Evolutionary conservation across 176 grass and related monocot genomes (phyloP), one percentile per base, ranked within the genome.

Genomic region (Ampelocalamus luodianensis): DNA sequence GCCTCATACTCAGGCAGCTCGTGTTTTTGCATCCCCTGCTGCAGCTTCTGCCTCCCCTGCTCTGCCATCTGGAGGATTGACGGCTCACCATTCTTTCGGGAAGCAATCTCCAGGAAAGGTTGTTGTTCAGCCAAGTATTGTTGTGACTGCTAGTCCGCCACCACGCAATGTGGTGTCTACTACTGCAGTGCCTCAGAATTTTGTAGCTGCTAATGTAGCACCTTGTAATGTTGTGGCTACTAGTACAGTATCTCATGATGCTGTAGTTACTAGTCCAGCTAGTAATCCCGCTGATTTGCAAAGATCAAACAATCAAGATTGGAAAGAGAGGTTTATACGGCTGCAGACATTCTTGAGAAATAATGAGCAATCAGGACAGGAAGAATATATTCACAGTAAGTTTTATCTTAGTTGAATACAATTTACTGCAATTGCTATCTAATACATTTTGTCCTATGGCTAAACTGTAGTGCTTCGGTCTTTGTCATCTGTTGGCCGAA

Each of bases 301-400:
- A 81, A 88, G 22, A 72, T 77, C 87, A 32, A 86, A 77, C 48
- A 91, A 68, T 90, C 82, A 88, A 85, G 77, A 95, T 83, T 84
- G 91, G 78, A 91, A 85, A 82, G 86, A 94, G 36, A 92, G 93
- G 58, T 99, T 92, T 89, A 72, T 86, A 84, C 80, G 60, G 58
- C 71, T 99, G 59, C 96, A 99, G 71, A 65, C 65, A 26, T 99
- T 94, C 86, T 84, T 96, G 88, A 94, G 84, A 64, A 88, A 56
- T 65, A 91, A 91, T 14, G 91, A 99, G 59, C 91, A 99, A 66
- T 96, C 96, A 50, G 84, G 83, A 44, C 93, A 89, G 79, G 91
- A 96, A 83, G 96, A 99, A 34, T 96, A 94, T 68, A 44, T 96
- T 37, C n/a, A 42, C 68, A 90, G 96, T 99, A 95, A 94, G 96